phyloP scores from a whole-genome alignment of 2,329 filamentous ascomycete species.

The Shiraia bambusicola region DNA sequence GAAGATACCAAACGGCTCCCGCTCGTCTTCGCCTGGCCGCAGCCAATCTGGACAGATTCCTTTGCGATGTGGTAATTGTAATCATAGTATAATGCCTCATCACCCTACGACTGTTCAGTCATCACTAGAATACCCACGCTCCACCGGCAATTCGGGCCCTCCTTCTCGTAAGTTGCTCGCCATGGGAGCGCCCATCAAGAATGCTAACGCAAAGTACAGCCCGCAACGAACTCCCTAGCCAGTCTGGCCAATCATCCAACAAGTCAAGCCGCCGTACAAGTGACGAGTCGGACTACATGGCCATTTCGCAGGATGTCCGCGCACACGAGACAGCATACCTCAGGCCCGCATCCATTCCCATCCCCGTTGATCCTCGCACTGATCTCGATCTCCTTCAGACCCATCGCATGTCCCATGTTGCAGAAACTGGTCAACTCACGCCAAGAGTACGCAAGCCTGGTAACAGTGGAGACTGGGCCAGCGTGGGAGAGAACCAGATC shows the following conservation, averaged over 20 bases:
- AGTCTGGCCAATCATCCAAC: constrained; percentile 24
- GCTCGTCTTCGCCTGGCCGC: constrained; percentile 33
- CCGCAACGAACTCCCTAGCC: constrained; percentile 18
- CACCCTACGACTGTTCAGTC: constrained; percentile 38
- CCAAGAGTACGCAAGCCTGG: constrained; percentile 43
- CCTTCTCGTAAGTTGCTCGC: constrained; percentile 29
- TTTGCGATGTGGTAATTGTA: constrained; percentile 41
- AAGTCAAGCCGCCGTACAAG: constrained; percentile 37
- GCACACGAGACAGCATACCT: constrained; percentile 41
- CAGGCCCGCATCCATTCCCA: constrained; percentile 21
- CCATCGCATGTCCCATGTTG: constrained; percentile 53
- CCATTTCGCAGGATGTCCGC: constrained; percentile 26
- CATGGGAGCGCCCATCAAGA: not conserved
- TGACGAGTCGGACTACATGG: constrained; percentile 41
- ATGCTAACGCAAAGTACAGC: constrained; percentile 20
- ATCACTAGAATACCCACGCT: constrained; percentile 31
- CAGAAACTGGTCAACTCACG: constrained; percentile 53
- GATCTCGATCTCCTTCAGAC: constrained; percentile 47
- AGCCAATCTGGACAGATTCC: constrained; percentile 36
- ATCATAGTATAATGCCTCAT: constrained; percentile 22
- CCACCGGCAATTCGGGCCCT: constrained; percentile 14
- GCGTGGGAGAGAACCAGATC: constrained; percentile 35
- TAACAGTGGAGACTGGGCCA: constrained; percentile 43
- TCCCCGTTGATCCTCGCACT: constrained; percentile 35
- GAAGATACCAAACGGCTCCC: constrained; percentile 33